These are phyloP conservation scores for Annulohypoxylon stygium DNA, from an alignment of 495 filamentous ascomycete species.

Conservation along the genomic window DNA sequence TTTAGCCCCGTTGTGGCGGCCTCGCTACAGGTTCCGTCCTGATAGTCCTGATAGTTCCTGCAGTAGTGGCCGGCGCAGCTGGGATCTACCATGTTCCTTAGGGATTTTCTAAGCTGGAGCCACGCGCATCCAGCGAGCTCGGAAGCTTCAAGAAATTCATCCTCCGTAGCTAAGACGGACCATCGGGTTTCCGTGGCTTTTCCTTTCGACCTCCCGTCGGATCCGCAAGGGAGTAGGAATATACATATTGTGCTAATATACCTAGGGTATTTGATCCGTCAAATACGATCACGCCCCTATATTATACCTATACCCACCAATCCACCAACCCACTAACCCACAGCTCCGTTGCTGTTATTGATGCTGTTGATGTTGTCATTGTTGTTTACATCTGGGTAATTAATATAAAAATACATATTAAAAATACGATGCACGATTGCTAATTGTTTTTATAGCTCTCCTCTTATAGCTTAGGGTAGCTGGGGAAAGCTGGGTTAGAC, in stretches of 20 bases:
- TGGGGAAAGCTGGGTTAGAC: conserved; percentile 1
- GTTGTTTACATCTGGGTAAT: not conserved
- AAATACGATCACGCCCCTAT: not conserved
- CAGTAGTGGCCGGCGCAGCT: conserved; percentile 39
- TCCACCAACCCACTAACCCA: not conserved
- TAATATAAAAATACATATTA: not conserved
- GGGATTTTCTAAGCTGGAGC: not conserved
- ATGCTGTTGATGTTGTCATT: not conserved
- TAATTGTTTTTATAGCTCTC: conserved; percentile 10
- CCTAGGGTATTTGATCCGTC: not conserved
- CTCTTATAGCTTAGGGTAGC: not conserved
- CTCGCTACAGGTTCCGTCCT: conserved; percentile 28
- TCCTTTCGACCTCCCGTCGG: conserved; percentile 16
- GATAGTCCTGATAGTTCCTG: conserved; percentile 43
- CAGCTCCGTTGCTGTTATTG: too few species aligned
- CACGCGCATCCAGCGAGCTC: conserved; percentile 2
- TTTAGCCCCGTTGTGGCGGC: conserved; percentile 23
- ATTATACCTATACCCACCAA: not conserved
- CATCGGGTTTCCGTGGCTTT: conserved; percentile 1
- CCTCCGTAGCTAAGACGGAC: conserved; percentile 14
- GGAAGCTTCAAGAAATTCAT: conserved; percentile 21
- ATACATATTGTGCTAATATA: too few species aligned
- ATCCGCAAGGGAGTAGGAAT: conserved; percentile 26
- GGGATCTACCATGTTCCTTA: conserved; percentile 20
- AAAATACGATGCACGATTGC: conserved; percentile 5